phyloP scores from a whole-genome alignment of 2,329 filamentous ascomycete genomes.

The Colletotrichum lupini region DNA sequence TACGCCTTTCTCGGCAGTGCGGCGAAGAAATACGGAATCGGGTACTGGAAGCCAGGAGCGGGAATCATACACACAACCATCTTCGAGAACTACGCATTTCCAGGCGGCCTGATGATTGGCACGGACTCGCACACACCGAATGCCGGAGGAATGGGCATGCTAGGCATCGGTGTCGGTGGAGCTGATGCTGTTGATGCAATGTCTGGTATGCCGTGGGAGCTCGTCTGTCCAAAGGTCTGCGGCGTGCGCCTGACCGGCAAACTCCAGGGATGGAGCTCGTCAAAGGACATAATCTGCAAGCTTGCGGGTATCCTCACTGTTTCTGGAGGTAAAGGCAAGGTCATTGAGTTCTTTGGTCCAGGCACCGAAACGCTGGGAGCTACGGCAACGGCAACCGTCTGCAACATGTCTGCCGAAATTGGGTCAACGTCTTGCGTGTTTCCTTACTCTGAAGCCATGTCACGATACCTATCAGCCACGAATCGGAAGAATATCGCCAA shows the following conservation, averaged over 20 bases:
- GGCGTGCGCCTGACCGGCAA: slow-evolving; percentile 45
- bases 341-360: slow-evolving; percentile 50
- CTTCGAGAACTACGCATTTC: slow-evolving; percentile 52
- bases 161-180: slow-evolving; percentile 55
- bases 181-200: slow-evolving; percentile 58
- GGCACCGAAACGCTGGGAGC: slow-evolving; percentile 45
- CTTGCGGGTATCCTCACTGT: slow-evolving; percentile 48
- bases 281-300: slow-evolving; percentile 51
- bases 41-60: slow-evolving; percentile 50
- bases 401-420: slow-evolving; percentile 51
- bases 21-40: slow-evolving; percentile 58
- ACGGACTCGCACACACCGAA: slow-evolving; percentile 52
- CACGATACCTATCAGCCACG: slow-evolving; percentile 45
- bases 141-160: slow-evolving; percentile 48
- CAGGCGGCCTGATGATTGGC: slow-evolving; percentile 48
- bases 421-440: slow-evolving; percentile 51
- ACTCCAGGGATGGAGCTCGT: slow-evolving; percentile 45
- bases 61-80: slow-evolving; percentile 52
- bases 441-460: slow-evolving; percentile 47
- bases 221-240: slow-evolving; percentile 45
- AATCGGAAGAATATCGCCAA: slow-evolving; percentile 40
- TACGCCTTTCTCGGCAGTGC: slow-evolving; percentile 51
- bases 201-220: slow-evolving; percentile 47
- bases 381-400: slow-evolving; percentile 50
- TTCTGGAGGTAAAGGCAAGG: slow-evolving; percentile 46